These are phyloP conservation scores for Xylariaceae sp. DNA, from an alignment of 2,329 filamentous ascomycete species.

Conservation along the genomic window DNA sequence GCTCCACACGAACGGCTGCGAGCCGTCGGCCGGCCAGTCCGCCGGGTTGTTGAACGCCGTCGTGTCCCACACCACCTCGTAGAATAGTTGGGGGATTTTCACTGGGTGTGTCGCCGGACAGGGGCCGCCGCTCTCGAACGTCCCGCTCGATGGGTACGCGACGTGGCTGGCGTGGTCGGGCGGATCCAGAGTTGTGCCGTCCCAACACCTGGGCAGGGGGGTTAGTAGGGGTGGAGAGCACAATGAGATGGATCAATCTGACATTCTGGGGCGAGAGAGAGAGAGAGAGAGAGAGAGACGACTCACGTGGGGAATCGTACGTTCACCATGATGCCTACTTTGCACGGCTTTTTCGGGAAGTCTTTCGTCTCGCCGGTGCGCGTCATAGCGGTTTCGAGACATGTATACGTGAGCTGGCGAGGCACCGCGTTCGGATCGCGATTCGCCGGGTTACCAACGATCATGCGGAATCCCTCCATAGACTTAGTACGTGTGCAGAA, in stretches of 20 bases:
- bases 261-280: not conserved
- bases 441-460: constrained; percentile 41
- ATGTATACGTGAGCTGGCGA: constrained; percentile 23
- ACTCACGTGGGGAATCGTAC: constrained; percentile 56
- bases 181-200: constrained; percentile 55
- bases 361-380: constrained; percentile 18
- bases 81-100: constrained; percentile 65
- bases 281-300: not conserved
- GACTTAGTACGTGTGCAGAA: too few species aligned
- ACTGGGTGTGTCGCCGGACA: constrained; percentile 58
- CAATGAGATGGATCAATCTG: not conserved
- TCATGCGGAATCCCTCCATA: constrained; percentile 55
- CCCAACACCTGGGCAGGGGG: constrained; percentile 53
- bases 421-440: constrained; percentile 34
- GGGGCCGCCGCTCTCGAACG: constrained; percentile 47
- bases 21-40: constrained; percentile 37
- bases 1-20: constrained; percentile 34
- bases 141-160: constrained; percentile 50
- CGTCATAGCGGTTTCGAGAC: constrained; percentile 16
- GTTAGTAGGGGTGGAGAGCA: not conserved
- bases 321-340: constrained; percentile 54
- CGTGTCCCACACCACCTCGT: constrained; percentile 61
- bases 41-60: constrained; percentile 34
- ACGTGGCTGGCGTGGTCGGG: constrained; percentile 57
- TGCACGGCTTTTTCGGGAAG: constrained; percentile 56